Evolutionary conservation across 2,329 filamentous ascomycete genomes (phyloP).

Genomic region (Graphilbum ipis-grandicollis): DNA sequence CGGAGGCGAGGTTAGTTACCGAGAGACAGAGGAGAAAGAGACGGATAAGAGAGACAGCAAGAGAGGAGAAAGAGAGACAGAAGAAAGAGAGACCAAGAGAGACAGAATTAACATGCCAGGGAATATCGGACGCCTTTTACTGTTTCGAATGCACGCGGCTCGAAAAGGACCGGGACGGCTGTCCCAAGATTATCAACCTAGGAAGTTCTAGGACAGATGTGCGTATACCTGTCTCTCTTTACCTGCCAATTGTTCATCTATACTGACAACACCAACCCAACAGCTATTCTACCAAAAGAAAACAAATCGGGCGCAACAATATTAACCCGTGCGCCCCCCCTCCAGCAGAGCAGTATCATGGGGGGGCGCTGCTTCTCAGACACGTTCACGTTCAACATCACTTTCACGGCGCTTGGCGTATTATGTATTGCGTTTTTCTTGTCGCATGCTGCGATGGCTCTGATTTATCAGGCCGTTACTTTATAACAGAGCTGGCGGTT

Average conservation of each 20-base stretch:
- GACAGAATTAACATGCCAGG: too few relatives aligned
- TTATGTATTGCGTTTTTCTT: too few relatives aligned
- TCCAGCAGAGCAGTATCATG: background rate
- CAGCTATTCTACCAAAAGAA: slow-evolving; percentile 51
- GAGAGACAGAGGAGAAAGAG: too few relatives aligned
- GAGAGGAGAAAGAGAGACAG: too few relatives aligned
- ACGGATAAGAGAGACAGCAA: too few relatives aligned
- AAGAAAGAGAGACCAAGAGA: too few relatives aligned
- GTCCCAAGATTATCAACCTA: slow-evolving; percentile 97
- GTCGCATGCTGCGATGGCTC: too few relatives aligned
- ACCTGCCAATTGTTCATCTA: background rate
- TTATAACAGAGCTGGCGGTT: too few relatives aligned
- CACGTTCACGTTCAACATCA: background rate
- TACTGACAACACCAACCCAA: slow-evolving; percentile 4
- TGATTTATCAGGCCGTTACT: too few relatives aligned
- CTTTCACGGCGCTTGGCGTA: background rate
- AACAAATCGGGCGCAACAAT: slow-evolving; percentile 43
- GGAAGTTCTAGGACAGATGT: slow-evolving; percentile 92
- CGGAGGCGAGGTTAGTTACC: slow-evolving; percentile 46
- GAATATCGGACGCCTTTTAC: slow-evolving; percentile 96
- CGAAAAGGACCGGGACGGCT: slow-evolving; percentile 93
- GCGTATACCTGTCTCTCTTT: slow-evolving; percentile 18
- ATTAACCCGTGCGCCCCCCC: slow-evolving; percentile 31
- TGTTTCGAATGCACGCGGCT: slow-evolving; percentile 96
- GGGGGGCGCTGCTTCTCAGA: background rate